Evolutionary conservation across 257 asterid species (phyloP), one percentile per base, ranked within the genome.

Genomic region (Nicotiana otophora): DNA sequence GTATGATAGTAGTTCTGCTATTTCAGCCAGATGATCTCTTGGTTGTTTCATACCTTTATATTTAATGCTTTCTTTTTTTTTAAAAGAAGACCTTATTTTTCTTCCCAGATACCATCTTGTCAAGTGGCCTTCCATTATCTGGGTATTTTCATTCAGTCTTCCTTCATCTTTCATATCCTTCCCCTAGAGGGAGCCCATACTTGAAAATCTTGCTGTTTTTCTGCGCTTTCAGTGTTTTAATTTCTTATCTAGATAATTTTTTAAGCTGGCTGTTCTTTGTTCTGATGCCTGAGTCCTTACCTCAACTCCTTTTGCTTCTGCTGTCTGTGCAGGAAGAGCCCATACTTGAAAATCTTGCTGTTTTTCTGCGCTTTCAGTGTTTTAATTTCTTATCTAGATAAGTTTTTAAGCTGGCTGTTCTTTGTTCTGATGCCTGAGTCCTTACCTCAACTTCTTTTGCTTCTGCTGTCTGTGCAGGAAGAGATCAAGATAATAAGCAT

Each of bases 401-500:
- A 53, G 26, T 4, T 42, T 26, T 48, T 51, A 17, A 26, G 33
- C 28, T 3, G 14, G 1, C 75, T 31, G 14, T 30, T 26, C 19
- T 66, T 33, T 66, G 26, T 31, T 66, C 51, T 66, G 75, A 66
- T 66, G 75, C 75, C 6, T 61, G 36, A 39, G 83, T 55, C 11
- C 61, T 70, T 68, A 23, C 42, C 60, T 48, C 66, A 48, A 36
- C 9, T 70, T 77, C 67, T 31, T 69, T 53, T 46, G 19, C 68
- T 79, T 42, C 6, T 74, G 77, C 77, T 88, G 10, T 84, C 77
- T 82, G n/a, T 88, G 84, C 90, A 94, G 98, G 97, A 93, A 85
- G 99, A 93, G 81, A 91, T 96, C 87, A 96, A 94, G 97, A 93
- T 94, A 81, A 90, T 88, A 64, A 89, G 91, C 58, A 89, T 87